Evolutionary conservation across 1,284 basidiomycete species (phyloP).

Genomic region (Trametes polyzona): DNA sequence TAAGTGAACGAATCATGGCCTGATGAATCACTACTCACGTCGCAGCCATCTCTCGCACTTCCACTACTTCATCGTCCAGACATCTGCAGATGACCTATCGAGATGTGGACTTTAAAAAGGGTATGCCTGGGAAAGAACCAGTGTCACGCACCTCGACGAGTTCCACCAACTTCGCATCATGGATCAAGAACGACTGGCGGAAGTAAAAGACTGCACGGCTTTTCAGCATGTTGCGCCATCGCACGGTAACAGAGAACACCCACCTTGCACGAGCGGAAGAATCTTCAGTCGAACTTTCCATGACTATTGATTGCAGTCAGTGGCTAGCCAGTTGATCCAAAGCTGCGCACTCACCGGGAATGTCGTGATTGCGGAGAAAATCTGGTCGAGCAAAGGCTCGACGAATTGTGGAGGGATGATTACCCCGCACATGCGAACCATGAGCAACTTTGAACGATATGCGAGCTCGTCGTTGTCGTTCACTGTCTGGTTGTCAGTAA

Average conservation of each 20-base stretch:
- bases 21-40: constrained; percentile 48
- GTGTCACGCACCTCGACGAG: constrained; percentile 68
- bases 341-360: constrained; percentile 55
- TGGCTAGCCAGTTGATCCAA: not conserved
- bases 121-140: too few species aligned
- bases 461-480: constrained; percentile 75
- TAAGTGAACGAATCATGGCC: not conserved
- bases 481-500: constrained; percentile 42
- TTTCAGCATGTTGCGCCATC: not conserved
- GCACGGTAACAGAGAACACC: not conserved
- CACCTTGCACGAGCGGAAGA: constrained; percentile 77
- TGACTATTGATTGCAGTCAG: constrained; percentile 46
- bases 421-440: constrained; percentile 78
- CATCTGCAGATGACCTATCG: constrained; percentile 66
- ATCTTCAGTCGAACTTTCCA: constrained; percentile 76
- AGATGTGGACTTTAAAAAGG: too few species aligned
- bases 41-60: constrained; percentile 78
- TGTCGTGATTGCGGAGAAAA: constrained; percentile 67
- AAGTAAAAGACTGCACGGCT: constrained; percentile 70
- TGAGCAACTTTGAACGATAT: constrained; percentile 56
- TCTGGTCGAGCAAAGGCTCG: constrained; percentile 60
- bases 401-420: constrained; percentile 63
- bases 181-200: constrained; percentile 68
- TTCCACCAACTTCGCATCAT: constrained; percentile 63
- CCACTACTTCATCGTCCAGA: constrained; percentile 74